phyloP scores from a whole-genome alignment of 2,329 filamentous ascomycete genomes.

The Fusarium anthophilum region DNA sequence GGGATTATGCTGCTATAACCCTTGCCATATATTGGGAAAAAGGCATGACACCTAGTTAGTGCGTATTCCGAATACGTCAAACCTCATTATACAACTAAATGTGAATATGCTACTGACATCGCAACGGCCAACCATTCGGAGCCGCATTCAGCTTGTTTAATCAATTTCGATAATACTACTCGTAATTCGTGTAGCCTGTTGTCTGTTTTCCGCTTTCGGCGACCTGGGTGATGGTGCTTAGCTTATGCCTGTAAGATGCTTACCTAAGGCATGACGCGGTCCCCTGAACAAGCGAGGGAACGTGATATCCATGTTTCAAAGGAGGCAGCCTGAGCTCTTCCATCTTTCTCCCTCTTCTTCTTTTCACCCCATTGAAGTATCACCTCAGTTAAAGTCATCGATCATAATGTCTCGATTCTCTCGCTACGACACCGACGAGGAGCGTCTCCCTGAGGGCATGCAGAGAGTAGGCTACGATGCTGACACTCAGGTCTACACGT shows the following conservation, averaged over 20 bases:
- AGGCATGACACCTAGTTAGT: background rate
- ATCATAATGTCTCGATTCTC: constrained; percentile 54
- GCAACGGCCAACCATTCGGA: background rate
- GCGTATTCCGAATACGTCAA: background rate
- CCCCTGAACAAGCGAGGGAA: constrained; percentile 13
- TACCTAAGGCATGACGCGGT: constrained; percentile 38
- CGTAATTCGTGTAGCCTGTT: background rate
- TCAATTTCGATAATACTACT: background rate
- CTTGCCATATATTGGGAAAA: background rate
- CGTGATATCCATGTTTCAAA: constrained; percentile 19
- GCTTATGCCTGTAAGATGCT: background rate
- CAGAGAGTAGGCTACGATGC: constrained; percentile 65
- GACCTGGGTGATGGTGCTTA: background rate
- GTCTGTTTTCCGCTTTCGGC: background rate
- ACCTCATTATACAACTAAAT: background rate
- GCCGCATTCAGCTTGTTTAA: background rate
- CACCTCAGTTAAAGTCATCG: background rate
- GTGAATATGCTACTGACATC: background rate
- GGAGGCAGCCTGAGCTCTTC: background rate
- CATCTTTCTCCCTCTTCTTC: background rate
- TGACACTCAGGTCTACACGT: constrained; percentile 63
- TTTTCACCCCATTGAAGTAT: background rate
- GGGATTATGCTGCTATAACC: background rate
- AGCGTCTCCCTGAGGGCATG: constrained; percentile 65
- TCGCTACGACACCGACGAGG: constrained; percentile 57